Evolutionary conservation across 768 basidiomycete species (phyloP).

Genomic region (Mycena belliarum): DNA sequence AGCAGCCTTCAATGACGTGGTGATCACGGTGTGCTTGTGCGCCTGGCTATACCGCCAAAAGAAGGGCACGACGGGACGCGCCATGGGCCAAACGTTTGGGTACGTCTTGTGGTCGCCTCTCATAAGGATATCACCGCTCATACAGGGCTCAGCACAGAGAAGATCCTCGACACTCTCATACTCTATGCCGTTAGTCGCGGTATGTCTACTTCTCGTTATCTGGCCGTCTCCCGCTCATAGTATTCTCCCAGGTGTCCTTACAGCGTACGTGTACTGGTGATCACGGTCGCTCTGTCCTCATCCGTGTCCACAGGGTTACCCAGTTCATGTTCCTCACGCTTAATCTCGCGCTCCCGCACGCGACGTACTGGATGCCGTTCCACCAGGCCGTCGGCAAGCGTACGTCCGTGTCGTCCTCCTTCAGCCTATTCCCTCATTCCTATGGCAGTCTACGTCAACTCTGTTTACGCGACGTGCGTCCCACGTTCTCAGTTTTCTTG

Average conservation of each 20-base stretch:
- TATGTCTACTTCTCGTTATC: neutral
- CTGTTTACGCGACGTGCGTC: constrained; percentile 11
- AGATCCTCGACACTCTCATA: constrained; percentile 17
- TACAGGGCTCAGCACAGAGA: neutral
- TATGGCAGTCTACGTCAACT: constrained; percentile 15
- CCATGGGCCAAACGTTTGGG: constrained; percentile 3
- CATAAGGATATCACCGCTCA: too few species aligned
- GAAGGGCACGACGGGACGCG: constrained; percentile 2
- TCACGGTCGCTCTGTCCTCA: neutral
- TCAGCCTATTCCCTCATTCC: neutral
- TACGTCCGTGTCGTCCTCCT: neutral
- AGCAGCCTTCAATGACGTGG: constrained; percentile 15
- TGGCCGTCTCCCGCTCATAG: neutral
- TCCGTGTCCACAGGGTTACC: neutral
- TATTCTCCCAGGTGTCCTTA: constrained; percentile 2
- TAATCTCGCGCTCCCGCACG: constrained; percentile 12
- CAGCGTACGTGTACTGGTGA: constrained; percentile 4
- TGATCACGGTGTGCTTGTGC: constrained; percentile 16
- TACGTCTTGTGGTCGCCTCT: neutral
- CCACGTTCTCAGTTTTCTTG: neutral
- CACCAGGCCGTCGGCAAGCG: constrained; percentile 19
- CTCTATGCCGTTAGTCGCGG: constrained; percentile 15
- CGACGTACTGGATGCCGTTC: constrained; percentile 16
- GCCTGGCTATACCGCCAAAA: constrained; percentile 10
- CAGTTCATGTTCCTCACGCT: constrained; percentile 16